Conservation (phyloP, 352 stramenopile genomes). For the Thalassiosira oceanica region DNA sequence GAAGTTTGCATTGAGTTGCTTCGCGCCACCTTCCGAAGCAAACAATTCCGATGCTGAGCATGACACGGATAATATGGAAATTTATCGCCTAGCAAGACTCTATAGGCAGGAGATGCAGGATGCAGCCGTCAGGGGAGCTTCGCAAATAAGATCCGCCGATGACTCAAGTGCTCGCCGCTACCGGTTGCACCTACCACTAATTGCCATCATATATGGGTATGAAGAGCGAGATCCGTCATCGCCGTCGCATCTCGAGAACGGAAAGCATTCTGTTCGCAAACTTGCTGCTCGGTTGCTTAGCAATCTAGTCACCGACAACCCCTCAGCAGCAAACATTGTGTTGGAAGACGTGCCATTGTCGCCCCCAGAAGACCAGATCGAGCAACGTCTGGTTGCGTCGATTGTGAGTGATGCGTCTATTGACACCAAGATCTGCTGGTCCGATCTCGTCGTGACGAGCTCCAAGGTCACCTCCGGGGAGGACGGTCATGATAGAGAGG, state of each 20-base stretch:
- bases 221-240: too few species aligned
- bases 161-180: too few species aligned
- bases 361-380: constrained; percentile 39
- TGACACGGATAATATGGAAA: constrained; percentile 16
- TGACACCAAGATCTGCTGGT: constrained; percentile 31
- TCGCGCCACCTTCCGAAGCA: constrained; percentile 12
- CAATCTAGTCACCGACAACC: constrained; percentile 74
- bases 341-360: constrained; percentile 47
- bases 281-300: constrained; percentile 56
- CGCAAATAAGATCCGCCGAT: constrained; percentile 5
- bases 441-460: constrained; percentile 22
- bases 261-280: constrained; percentile 27
- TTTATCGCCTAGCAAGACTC: constrained; percentile 20
- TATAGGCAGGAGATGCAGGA: constrained; percentile 42
- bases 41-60: not conserved
- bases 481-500: constrained; percentile 43
- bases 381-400: constrained; percentile 25
- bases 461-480: constrained; percentile 8
- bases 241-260: constrained; percentile 25
- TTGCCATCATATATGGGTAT: too few species aligned
- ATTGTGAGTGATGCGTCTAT: constrained; percentile 14
- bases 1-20: constrained; percentile 56
- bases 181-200: too few species aligned
- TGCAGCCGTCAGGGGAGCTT: constrained; percentile 13
- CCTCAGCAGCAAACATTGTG: constrained; percentile 35